These are phyloP conservation scores for Asterochloris sp. DNA, from an alignment of 139 green algal genomes.

Conservation along the genomic window DNA sequence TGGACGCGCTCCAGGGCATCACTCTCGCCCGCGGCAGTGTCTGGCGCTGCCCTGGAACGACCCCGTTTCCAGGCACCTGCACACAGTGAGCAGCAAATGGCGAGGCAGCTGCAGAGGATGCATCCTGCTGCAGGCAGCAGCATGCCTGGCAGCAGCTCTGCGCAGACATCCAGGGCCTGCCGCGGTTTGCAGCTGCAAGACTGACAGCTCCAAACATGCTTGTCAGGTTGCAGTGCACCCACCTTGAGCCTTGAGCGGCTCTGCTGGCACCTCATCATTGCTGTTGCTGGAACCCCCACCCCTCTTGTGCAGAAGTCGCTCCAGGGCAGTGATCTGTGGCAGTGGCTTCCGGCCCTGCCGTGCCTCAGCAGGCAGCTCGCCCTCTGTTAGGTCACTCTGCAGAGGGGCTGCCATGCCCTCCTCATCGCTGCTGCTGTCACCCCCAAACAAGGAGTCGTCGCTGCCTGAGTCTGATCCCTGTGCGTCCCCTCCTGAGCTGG, in stretches of 20 bases:
- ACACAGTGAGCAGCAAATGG: background rate
- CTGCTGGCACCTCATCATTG: background rate
- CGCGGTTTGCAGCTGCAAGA: background rate
- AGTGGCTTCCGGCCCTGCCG: background rate
- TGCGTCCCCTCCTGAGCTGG: constrained; percentile 5
- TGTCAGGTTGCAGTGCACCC: background rate
- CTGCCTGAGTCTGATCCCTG: background rate
- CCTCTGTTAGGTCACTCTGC: background rate
- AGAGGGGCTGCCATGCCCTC: background rate
- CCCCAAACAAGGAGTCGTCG: constrained; percentile 1
- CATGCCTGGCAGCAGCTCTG: background rate
- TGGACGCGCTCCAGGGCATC: constrained; percentile 27
- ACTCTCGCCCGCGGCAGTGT: constrained; percentile 5
- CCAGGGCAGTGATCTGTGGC: background rate
- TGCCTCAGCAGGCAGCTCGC: background rate
- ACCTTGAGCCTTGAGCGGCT: background rate
- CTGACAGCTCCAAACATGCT: too few species aligned
- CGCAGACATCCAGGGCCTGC: background rate
- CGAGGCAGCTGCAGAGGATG: constrained; percentile 10
- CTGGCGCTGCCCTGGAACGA: constrained; percentile 49
- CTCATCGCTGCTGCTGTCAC: constrained; percentile 13
- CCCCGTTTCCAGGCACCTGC: constrained; percentile 18
- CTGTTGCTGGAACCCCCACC: too few species aligned
- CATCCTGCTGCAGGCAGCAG: background rate
- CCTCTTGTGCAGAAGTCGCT: background rate